phyloP scores from a whole-genome alignment of 1,284 basidiomycete genomes.

The Tilletia walkeri region DNA sequence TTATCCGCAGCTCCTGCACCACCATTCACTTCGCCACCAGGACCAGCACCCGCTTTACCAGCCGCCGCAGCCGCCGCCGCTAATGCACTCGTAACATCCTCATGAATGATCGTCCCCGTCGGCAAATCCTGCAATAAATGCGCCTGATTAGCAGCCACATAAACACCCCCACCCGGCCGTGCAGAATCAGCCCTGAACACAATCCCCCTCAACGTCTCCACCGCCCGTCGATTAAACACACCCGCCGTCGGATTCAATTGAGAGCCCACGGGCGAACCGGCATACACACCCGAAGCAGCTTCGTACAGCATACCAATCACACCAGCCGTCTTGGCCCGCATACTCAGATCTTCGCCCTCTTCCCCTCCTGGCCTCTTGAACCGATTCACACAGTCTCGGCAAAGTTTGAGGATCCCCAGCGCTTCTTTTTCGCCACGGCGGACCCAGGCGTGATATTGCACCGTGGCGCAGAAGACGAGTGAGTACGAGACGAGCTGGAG shows the following conservation, averaged over 20 bases:
- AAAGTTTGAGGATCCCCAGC: constrained; percentile 25
- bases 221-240: constrained; percentile 54
- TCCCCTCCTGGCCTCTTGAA: constrained; percentile 39
- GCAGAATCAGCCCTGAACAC: constrained; percentile 63
- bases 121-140: constrained; percentile 67
- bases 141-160: constrained; percentile 62
- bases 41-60: too few relatives aligned
- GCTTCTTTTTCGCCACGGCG: constrained; percentile 42
- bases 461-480: constrained; percentile 49
- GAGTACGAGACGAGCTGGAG: constrained; percentile 46
- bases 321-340: constrained; percentile 79
- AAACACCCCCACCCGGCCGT: constrained; percentile 79
- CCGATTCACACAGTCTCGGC: constrained; percentile 12
- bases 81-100: constrained; percentile 39
- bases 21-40: too few relatives aligned
- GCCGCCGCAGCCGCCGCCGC: not conserved
- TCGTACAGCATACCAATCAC: constrained; percentile 88
- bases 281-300: constrained; percentile 52
- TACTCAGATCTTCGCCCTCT: constrained; percentile 63
- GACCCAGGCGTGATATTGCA: constrained; percentile 48
- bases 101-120: constrained; percentile 66
- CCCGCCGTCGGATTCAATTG: constrained; percentile 59
- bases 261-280: constrained; percentile 44
- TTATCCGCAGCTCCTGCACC: not conserved
- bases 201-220: constrained; percentile 60